Evolutionary conservation across 169 alveolate species (phyloP).

Genomic region (Eimeria necatrix): DNA sequence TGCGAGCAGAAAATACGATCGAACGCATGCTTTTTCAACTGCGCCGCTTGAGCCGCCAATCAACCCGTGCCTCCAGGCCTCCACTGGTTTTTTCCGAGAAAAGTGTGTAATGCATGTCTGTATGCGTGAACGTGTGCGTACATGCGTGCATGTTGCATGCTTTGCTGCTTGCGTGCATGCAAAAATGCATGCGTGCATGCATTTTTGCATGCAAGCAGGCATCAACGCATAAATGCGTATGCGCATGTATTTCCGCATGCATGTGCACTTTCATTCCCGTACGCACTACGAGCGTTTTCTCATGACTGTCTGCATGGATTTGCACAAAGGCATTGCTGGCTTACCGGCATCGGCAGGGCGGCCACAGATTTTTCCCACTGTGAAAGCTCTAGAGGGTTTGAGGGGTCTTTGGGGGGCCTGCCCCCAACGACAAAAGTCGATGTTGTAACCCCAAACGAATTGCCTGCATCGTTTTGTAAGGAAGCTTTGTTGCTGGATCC

Average conservation of each 20-base stretch:
- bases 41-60: too few relatives aligned
- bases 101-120: too few relatives aligned
- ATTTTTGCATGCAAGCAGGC: background rate
- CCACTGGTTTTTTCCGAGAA: too few relatives aligned
- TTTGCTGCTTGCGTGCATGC: too few relatives aligned
- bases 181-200: too few relatives aligned
- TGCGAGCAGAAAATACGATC: too few relatives aligned
- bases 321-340: background rate
- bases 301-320: background rate
- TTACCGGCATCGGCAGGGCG: slow-evolving; percentile 79
- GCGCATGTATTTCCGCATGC: background rate
- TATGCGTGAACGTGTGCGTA: too few relatives aligned
- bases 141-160: too few relatives aligned
- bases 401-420: slow-evolving; percentile 71
- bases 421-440: slow-evolving; percentile 72
- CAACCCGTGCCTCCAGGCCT: too few relatives aligned
- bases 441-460: background rate
- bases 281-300: background rate
- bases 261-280: background rate
- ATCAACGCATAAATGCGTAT: background rate
- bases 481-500: background rate
- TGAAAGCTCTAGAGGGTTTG: slow-evolving; percentile 46
- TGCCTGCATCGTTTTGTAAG: background rate
- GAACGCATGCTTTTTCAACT: too few relatives aligned
- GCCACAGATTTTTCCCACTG: slow-evolving; percentile 77